A percentile compares a stretch with the other conserved stretches of the same genome.
Evolutionary conservation across 2,329 filamentous ascomycete genomes (phyloP).

Genomic region (Xylaria sp.): DNA sequence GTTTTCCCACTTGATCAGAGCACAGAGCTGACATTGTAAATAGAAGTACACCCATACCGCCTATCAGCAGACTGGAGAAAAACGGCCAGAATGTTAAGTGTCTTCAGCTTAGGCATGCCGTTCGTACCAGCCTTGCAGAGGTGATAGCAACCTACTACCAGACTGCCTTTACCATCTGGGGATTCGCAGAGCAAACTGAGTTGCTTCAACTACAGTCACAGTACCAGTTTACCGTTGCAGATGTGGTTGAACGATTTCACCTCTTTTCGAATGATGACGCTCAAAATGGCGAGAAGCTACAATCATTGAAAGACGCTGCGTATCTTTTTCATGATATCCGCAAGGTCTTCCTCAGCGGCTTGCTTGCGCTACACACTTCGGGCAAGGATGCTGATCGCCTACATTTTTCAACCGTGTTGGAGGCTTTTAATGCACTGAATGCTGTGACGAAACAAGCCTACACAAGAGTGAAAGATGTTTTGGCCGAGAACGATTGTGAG

Average conservation of each 20-base stretch:
- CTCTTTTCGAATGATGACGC: constrained; percentile 73
- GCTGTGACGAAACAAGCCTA: constrained; percentile 70
- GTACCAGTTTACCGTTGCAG: constrained; percentile 80
- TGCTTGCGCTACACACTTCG: constrained; percentile 86
- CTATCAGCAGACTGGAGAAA: constrained; percentile 91
- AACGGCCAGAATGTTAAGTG: constrained; percentile 82
- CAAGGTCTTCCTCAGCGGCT: constrained; percentile 87
- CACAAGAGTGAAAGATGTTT: constrained; percentile 72
- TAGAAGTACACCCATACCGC: constrained; percentile 88
- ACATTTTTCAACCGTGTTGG: constrained; percentile 81
- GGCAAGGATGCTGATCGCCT: constrained; percentile 80
- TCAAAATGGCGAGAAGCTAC: constrained; percentile 81
- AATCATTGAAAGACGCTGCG: constrained; percentile 82
- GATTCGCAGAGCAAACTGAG: constrained; percentile 81
- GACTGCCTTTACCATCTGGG: constrained; percentile 74
- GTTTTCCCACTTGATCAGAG: background rate
- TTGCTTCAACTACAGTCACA: constrained; percentile 94
- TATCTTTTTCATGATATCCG: constrained; percentile 83
- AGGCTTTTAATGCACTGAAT: constrained; percentile 76
- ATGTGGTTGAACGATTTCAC: constrained; percentile 75
- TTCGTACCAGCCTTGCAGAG: constrained; percentile 75
- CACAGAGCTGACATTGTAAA: constrained; percentile 33
- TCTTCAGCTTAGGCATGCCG: constrained; percentile 78
- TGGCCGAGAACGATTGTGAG: constrained; percentile 84
- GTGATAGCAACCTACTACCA: constrained; percentile 78